A percentile compares a stretch with the other conserved stretches of the same genome.
These are phyloP conservation scores for Saxispiralis lemnorum DNA, from an alignment of 495 filamentous ascomycete species.

Conservation along the genomic window DNA sequence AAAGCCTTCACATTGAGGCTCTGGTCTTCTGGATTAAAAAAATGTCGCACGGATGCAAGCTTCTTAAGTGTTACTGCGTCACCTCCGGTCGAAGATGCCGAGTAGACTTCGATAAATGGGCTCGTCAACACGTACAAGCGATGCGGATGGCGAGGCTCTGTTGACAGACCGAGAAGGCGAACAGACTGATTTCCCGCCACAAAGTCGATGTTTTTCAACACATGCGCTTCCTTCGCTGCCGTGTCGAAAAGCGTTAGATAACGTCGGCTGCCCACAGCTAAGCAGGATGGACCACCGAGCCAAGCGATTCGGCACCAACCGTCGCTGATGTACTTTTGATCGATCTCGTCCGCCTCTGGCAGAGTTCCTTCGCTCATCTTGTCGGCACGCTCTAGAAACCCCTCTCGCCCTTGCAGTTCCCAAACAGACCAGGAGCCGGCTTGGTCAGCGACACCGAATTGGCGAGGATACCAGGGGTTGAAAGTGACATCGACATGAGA, in stretches of 20 bases:
- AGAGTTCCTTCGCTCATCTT: background rate
- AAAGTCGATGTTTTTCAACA: conserved; percentile 6
- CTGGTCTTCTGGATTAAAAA: conserved; percentile 22
- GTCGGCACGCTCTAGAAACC: too few relatives aligned
- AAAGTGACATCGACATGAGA: conserved; percentile 59
- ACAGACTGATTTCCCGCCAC: conserved; percentile 6
- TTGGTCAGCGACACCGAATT: conserved; percentile 57
- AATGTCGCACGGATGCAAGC: conserved; percentile 30
- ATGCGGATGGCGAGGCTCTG: conserved; percentile 11
- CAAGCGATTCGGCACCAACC: conserved; percentile 26
- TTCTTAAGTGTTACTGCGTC: conserved; percentile 15
- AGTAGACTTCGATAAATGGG: conserved; percentile 16
- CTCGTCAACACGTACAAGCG: conserved; percentile 22
- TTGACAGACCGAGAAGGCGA: conserved; percentile 23
- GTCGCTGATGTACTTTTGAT: conserved; percentile 10
- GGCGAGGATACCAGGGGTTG: conserved; percentile 52
- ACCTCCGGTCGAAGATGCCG: conserved; percentile 6
- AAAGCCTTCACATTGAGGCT: conserved; percentile 4
- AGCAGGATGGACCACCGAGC: conserved; percentile 18
- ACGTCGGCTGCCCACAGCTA: conserved; percentile 22
- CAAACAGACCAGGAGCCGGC: conserved; percentile 60
- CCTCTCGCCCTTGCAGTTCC: conserved; percentile 35
- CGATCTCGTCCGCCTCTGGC: background rate
- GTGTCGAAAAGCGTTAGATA: conserved; percentile 17
- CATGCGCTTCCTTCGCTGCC: conserved; percentile 2